Base-by-base conservation (phyloP, 1,284 basidiomycete species). In the Fomitopsis palustris region DNA sequence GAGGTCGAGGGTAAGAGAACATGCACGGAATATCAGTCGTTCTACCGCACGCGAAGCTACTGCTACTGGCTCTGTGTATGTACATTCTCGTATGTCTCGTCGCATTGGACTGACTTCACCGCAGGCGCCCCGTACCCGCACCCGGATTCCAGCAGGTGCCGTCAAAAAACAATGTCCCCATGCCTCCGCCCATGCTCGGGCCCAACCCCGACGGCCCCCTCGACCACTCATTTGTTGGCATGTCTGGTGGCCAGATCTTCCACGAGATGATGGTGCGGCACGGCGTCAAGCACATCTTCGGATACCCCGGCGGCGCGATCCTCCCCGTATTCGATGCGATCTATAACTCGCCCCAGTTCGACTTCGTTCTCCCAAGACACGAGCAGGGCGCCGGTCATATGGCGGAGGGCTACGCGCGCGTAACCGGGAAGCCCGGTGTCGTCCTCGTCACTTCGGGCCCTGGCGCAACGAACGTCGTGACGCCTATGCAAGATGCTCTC, bases 251-350 rank as follows among this genome's bases (percentile, higher is more conserved):
- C 38, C 85, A 98, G 75, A 98, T 99, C 72, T 98, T 99, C 79
- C 95, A 99, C 75, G 96, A 99, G 78, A 98, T 99, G 96, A 98
- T 99, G 94, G 88, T 96, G 60, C 84, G 96, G 57, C 96, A 99
- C 75, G 86, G 85, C 60, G 96, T 99, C 70, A 97, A 96, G 76
- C 93, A 98, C 72, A 86, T 99, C 55, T 99, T 99, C 71, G 96
- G 96, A 52, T 99, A 99, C 77, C 96, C 96, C 17, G 96, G 96
- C 53, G 95, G 96, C 62, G 96, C 96, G 53, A 98, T 98, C 72
- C 87, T 98, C 19, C 97, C 96, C 66, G 96, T 99, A 42, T 99
- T 98, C 75, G 96, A 99, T 74, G 96, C 97, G 71, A 99, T 98
- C 75, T 91, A 98, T 83, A 92, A 98, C 76, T 98, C 95, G 10